Percentiles rank a stretch among this genome's conserved stretches.
These are phyloP conservation scores for Skeletonema potamos DNA, from an alignment of 108 stramenopile species.

Conservation along the genomic window DNA sequence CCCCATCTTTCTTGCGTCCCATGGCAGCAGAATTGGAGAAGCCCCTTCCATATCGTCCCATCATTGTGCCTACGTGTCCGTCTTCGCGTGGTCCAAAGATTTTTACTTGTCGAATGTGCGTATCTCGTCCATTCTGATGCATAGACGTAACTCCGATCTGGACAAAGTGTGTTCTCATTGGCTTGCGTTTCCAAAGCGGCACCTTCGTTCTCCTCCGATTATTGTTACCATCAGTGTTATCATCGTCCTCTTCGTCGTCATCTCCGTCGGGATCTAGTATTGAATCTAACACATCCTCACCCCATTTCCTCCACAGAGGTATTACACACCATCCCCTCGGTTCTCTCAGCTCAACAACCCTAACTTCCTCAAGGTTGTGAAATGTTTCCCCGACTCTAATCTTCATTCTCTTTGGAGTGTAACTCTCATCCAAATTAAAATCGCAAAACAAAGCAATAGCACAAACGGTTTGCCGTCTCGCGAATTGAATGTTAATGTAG, in stretches of 20 bases:
- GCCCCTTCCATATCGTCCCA: constrained; percentile 5
- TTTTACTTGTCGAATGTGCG: constrained; percentile 93
- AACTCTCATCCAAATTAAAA: constrained; percentile 88
- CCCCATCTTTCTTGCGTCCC: constrained; percentile 1
- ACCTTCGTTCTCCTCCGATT: constrained; percentile 27
- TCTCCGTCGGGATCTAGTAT: constrained; percentile 62
- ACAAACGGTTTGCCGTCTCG: constrained; percentile 77
- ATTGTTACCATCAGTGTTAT: constrained; percentile 5
- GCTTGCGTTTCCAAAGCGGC: constrained; percentile 33
- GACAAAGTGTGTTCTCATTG: constrained; percentile 85
- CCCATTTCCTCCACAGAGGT: constrained; percentile 56
- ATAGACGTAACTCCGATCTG: constrained; percentile 90
- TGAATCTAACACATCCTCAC: constrained; percentile 43
- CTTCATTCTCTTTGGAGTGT: constrained; percentile 92
- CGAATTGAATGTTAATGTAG: constrained; percentile 93
- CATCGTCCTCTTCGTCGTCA: constrained; percentile 36
- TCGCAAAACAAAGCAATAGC: constrained; percentile 92
- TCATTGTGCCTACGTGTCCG: constrained; percentile 9
- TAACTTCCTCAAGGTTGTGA: constrained; percentile 89
- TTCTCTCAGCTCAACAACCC: constrained; percentile 82
- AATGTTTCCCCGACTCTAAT: constrained; percentile 87
- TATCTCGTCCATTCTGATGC: constrained; percentile 97
- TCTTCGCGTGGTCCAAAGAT: constrained; percentile 81
- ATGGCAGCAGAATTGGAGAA: not conserved
- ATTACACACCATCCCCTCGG: constrained; percentile 86